These are phyloP conservation scores for Myochromella boudieri DNA, from an alignment of 768 basidiomycete species.

Conservation along the genomic window DNA sequence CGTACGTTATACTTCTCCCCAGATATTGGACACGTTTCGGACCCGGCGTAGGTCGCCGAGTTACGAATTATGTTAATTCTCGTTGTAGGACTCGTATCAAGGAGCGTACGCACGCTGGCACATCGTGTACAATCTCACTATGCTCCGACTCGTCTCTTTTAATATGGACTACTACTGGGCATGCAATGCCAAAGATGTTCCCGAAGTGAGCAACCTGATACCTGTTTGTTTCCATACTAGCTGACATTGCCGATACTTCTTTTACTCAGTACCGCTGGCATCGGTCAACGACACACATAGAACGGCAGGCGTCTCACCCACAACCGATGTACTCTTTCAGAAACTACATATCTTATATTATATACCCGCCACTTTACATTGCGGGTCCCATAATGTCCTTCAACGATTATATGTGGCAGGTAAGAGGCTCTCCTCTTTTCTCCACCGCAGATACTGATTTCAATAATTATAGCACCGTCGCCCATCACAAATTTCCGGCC, in stretches of 20 bases:
- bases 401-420: slow-evolving; percentile 95
- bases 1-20: slow-evolving; percentile 44
- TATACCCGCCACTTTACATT: slow-evolving; percentile 94
- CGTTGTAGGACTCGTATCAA: slow-evolving; percentile 53
- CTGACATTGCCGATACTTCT: not conserved
- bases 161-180: slow-evolving; percentile 94
- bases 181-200: slow-evolving; percentile 34
- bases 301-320: slow-evolving; percentile 60
- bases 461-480: slow-evolving; percentile 50
- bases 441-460: not conserved
- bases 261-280: slow-evolving; percentile 13
- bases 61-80: slow-evolving; percentile 9
- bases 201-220: slow-evolving; percentile 38
- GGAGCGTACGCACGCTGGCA: slow-evolving; percentile 94
- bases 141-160: slow-evolving; percentile 91
- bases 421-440: slow-evolving; percentile 1
- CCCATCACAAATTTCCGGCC: slow-evolving; percentile 45
- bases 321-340: slow-evolving; percentile 59
- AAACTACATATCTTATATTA: slow-evolving; percentile 80
- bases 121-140: slow-evolving; percentile 92
- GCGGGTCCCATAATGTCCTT: slow-evolving; percentile 96
- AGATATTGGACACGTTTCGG: no score
- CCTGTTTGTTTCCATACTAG: no score
- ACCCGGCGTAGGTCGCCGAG: no score
- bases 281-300: slow-evolving; percentile 48